Evolutionary conservation across 192 early-diverging fungal genomes (phyloP).

Genomic region (Backusella luteola): DNA sequence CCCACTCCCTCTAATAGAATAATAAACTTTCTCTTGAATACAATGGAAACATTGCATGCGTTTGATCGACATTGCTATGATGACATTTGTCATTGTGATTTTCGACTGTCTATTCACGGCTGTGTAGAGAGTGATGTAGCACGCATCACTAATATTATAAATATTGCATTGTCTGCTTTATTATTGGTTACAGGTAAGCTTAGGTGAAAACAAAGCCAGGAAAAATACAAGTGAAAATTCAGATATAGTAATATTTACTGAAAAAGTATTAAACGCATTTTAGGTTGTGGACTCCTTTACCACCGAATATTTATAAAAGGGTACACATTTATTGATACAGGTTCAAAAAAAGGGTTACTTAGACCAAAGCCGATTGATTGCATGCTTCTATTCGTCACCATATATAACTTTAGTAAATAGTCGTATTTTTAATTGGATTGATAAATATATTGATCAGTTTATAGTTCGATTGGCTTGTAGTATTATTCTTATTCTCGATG

Average conservation of each 20-base stretch:
- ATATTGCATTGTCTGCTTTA: constrained; percentile 19
- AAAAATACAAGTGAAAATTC: too few species aligned
- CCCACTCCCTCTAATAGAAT: too few species aligned
- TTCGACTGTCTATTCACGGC: constrained; percentile 8
- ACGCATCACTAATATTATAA: constrained; percentile 13
- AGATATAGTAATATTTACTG: too few species aligned
- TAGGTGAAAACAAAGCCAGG: neutral
- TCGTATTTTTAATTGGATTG: constrained; percentile 15
- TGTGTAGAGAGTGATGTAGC: constrained; percentile 20
- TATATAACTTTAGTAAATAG: neutral
- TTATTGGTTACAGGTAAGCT: constrained; percentile 17
- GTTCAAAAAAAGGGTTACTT: neutral
- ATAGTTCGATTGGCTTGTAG: constrained; percentile 20
- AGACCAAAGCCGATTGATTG: neutral
- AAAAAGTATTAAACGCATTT: too few species aligned
- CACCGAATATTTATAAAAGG: constrained; percentile 10
- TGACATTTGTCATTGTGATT: constrained; percentile 17
- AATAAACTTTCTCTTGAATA: neutral
- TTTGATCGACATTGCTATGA: neutral
- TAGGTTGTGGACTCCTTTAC: constrained; percentile 7
- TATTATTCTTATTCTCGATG: constrained; percentile 18
- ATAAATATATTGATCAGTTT: neutral
- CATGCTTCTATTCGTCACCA: neutral
- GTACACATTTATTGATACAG: neutral
- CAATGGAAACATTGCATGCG: neutral